phyloP scores from a whole-genome alignment of 208 protist species.

The Acanthamoeba castellanii region DNA sequence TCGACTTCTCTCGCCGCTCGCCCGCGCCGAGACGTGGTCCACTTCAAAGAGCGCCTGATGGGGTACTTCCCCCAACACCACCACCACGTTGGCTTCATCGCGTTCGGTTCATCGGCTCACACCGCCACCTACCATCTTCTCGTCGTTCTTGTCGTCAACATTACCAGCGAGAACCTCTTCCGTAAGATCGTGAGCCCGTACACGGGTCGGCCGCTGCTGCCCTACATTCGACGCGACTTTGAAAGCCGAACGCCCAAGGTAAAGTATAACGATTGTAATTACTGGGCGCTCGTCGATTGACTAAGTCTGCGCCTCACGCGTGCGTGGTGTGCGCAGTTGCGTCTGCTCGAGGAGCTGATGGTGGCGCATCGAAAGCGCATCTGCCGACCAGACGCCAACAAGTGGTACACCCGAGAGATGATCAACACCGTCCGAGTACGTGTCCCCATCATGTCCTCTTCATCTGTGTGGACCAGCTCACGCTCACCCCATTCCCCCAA shows the following conservation, averaged over 20 bases:
- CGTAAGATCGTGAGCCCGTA: constrained; percentile 47
- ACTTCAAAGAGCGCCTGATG: constrained; percentile 25
- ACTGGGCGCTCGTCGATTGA: not conserved
- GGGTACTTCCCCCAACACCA: not conserved
- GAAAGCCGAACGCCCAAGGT: constrained; percentile 9
- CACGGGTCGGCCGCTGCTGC: constrained; percentile 17
- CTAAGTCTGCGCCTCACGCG: not conserved
- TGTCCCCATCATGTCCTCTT: not conserved
- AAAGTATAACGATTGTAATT: not conserved
- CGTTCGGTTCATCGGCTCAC: not conserved
- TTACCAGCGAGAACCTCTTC: not conserved
- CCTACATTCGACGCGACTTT: constrained; percentile 52
- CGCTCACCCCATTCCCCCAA: not conserved
- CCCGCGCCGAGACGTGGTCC: not conserved
- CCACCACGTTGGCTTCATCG: no score
- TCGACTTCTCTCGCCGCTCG: not conserved
- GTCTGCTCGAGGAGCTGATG: constrained; percentile 21
- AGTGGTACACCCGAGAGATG: not conserved
- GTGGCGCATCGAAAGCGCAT: constrained; percentile 3
- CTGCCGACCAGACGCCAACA: not conserved
- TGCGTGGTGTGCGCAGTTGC: not conserved
- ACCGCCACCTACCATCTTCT: not conserved
- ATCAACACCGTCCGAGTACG: constrained; percentile 33
- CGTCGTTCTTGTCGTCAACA: not conserved
- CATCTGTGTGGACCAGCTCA: not conserved